Conservation (phyloP, 2,329 filamentous ascomycete species). For the Cadophora malorum region DNA sequence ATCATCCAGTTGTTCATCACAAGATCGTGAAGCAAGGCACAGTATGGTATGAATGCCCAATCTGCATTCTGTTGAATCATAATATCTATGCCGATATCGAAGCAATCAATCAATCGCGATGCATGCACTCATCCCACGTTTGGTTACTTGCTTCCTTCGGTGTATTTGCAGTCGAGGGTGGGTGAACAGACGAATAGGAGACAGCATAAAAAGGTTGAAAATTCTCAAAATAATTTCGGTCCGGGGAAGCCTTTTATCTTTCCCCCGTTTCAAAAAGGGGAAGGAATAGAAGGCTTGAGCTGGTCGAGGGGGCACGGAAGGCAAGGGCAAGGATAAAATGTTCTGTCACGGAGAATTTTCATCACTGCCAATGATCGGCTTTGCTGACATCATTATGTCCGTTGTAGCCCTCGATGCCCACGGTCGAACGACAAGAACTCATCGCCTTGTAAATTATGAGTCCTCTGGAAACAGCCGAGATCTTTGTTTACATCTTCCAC, state of each 20-base stretch:
- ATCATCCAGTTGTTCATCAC: not conserved
- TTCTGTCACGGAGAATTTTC: slow-evolving; percentile 7
- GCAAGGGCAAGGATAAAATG: not conserved
- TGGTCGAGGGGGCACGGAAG: not conserved
- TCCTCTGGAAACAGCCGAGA: not conserved
- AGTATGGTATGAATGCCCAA: not conserved
- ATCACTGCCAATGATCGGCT: not conserved
- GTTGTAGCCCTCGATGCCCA: not conserved
- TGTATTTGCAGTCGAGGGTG: not conserved
- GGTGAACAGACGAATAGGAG: not conserved
- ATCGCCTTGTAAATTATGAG: no score
- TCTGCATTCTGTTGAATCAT: not conserved
- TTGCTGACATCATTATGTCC: slow-evolving; percentile 2
- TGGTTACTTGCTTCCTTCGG: slow-evolving; percentile 1
- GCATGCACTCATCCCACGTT: slow-evolving; percentile 2
- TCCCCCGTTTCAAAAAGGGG: slow-evolving; percentile 10
- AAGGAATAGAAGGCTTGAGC: not conserved
- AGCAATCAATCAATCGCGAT: slow-evolving; percentile 5
- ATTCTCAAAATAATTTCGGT: not conserved
- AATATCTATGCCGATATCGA: not conserved
- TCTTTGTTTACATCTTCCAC: not conserved
- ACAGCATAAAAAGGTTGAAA: slow-evolving; percentile 3
- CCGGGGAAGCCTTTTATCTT: slow-evolving; percentile 5
- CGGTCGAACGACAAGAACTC: not conserved
- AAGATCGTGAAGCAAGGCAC: not conserved